Conservation (phyloP, 768 basidiomycete genomes). For the Mycena chlorophos region DNA sequence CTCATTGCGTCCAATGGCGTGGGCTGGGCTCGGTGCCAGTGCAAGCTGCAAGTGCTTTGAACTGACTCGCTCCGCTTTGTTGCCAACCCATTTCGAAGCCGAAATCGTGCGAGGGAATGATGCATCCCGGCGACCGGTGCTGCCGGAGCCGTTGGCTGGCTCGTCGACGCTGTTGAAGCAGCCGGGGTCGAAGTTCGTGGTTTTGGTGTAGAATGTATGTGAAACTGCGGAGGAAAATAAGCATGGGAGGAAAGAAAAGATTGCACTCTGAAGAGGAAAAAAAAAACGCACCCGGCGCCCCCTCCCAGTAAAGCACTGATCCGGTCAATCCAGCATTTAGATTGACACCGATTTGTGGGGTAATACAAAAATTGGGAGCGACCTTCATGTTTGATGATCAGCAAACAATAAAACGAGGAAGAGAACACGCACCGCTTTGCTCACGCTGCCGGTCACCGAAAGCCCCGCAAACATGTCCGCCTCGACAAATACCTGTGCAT, state of each 20-base stretch:
- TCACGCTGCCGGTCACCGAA: constrained; percentile 23
- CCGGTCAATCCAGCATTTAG: constrained; percentile 1
- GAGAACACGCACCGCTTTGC: not conserved
- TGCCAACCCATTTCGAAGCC: too few relatives aligned
- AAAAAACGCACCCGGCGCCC: constrained; percentile 1
- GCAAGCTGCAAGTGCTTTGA: too few relatives aligned
- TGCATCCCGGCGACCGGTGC: too few relatives aligned
- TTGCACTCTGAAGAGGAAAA: constrained; percentile 4
- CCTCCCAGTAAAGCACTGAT: not conserved
- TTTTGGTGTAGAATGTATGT: too few relatives aligned
- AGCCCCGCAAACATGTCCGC: constrained; percentile 25
- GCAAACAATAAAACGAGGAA: not conserved
- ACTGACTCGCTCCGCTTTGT: too few relatives aligned
- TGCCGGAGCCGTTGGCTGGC: too few relatives aligned
- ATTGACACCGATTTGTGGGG: not conserved
- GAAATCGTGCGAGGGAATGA: too few relatives aligned
- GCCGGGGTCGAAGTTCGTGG: too few relatives aligned
- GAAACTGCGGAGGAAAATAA: not conserved
- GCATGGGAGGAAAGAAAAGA: not conserved
- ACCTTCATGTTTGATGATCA: not conserved
- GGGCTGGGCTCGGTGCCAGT: too few relatives aligned
- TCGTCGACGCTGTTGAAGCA: too few relatives aligned
- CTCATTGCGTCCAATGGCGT: too few relatives aligned
- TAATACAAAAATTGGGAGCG: not conserved
- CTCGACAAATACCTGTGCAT: constrained; percentile 23